Base-by-base conservation (phyloP, 345 rosid species). In the Euphorbia pulcherrima region DNA sequence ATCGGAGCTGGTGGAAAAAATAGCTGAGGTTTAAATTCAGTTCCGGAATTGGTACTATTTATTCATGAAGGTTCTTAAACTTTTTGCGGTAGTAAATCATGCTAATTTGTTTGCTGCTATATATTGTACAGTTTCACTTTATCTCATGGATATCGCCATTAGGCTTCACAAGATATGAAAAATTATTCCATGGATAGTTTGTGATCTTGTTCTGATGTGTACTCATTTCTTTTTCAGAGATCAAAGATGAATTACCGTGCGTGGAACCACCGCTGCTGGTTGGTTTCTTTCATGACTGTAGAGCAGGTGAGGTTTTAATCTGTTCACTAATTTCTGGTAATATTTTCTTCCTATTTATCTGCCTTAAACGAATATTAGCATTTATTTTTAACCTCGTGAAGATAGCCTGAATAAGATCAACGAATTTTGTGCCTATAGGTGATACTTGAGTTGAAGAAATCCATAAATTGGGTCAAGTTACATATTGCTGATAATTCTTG, bases 201-300 rank as follows among this genome's bases (percentile, higher is more conserved):
- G 55, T 61, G 5, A 26, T 37, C 35, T 50, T 64, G 30, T 33
- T 67, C 46, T 78, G 28, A 54, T 58, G 63, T 20, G 17, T 39
- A 20, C 46, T 18, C 16, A 44, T 44, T 44, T 72, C 23, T 60
- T 62, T 74, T 79, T 70, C 88, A 94, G 99, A 85, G 87, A 76
- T 91, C 88, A 75, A 91, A 94, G 79, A 91, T 94, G 99, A 94
- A 94, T 65, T 94, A 89, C 33, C 92, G 96, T 60, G 99, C 97
- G 60, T 94, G 99, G 97, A 89, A 89, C 81, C 99, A 94, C 70
- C 91, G 97, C n/a, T 84, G 93, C 86, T 94, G 99, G 93, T 73
- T 89, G 77, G 97, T 89, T 72, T 83, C 90, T 62, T 86, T 81
- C 79, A 89, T 91, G 99, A 72, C 78, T 30, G 68, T 77, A 46